phyloP scores from a whole-genome alignment of 768 basidiomycete species.

The Rhizopogon roseolus region DNA sequence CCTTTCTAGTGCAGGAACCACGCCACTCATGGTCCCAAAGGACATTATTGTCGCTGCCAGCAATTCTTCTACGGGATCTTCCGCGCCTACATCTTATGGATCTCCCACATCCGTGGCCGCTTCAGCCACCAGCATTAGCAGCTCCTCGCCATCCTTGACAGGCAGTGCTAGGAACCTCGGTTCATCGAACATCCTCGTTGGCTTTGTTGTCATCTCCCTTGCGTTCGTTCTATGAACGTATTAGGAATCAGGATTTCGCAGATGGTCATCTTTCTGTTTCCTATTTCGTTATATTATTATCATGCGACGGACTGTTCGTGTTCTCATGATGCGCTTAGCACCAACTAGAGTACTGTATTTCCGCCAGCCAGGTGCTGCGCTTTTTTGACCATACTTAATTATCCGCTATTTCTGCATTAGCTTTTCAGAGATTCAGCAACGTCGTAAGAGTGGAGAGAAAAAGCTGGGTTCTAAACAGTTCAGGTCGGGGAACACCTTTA shows the following conservation, averaged over 20 bases:
- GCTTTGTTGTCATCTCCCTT: constrained; percentile 43
- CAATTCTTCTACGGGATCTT: constrained; percentile 22
- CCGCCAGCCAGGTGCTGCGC: background rate
- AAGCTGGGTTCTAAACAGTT: background rate
- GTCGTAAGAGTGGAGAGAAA: background rate
- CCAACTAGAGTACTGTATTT: background rate
- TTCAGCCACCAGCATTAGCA: constrained; percentile 2
- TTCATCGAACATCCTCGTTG: constrained; percentile 47
- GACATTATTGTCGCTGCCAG: constrained; percentile 45
- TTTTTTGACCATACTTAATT: background rate
- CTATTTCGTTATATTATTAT: background rate
- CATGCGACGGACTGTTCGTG: background rate
- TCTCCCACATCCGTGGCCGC: constrained; percentile 16
- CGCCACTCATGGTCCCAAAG: constrained; percentile 55
- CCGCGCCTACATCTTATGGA: constrained; percentile 20
- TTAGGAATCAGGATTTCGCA: background rate
- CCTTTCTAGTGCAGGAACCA: constrained; percentile 35
- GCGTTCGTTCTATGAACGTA: constrained; percentile 35
- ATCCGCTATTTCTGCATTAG: background rate
- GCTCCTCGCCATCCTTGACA: constrained; percentile 5
- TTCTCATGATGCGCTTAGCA: background rate
- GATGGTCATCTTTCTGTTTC: background rate
- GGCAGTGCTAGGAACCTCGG: constrained; percentile 45
- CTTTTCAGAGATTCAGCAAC: background rate
- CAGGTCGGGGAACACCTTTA: background rate